A percentile compares a stretch with the other conserved stretches of the same genome.
Conservation (phyloP, 75 land plant species). For the Isoetes taiwanensis region DNA sequence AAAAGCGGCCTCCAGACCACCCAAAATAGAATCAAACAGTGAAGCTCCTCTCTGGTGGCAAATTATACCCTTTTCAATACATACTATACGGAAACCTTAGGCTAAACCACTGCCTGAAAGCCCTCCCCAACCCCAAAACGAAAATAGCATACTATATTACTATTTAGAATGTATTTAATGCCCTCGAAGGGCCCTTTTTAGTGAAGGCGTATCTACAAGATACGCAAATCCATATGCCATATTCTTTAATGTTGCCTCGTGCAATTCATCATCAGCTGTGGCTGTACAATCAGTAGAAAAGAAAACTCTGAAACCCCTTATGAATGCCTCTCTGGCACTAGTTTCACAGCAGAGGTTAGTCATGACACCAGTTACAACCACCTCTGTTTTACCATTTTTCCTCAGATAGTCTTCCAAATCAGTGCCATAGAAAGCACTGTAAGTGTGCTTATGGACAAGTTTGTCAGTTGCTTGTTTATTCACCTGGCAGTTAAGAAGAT, state of each 20-base stretch:
- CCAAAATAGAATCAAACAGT: too few relatives aligned
- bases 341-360: constrained; percentile 91
- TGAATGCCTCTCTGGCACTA: constrained; percentile 67
- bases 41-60: too few relatives aligned
- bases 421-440: constrained; percentile 55
- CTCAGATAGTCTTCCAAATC: constrained; percentile 40
- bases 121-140: too few relatives aligned
- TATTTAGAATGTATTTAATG: too few relatives aligned
- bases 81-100: too few relatives aligned
- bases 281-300: constrained; percentile 83
- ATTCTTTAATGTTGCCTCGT: constrained; percentile 59
- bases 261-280: constrained; percentile 44
- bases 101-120: too few relatives aligned
- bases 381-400: constrained; percentile 48
- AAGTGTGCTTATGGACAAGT: constrained; percentile 61
- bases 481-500: constrained; percentile 3
- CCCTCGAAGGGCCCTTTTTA: too few relatives aligned
- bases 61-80: too few relatives aligned
- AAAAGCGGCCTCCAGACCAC: too few relatives aligned
- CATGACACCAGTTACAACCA: constrained; percentile 68
- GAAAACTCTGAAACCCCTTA: constrained; percentile 70
- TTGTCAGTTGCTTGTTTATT: constrained; percentile 19
- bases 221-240: constrained; percentile 83
- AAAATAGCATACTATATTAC: too few relatives aligned
- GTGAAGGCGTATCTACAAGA: constrained; percentile 58